phyloP scores from a whole-genome alignment of 495 filamentous ascomycete genomes.

The Rusavskia elegans region DNA sequence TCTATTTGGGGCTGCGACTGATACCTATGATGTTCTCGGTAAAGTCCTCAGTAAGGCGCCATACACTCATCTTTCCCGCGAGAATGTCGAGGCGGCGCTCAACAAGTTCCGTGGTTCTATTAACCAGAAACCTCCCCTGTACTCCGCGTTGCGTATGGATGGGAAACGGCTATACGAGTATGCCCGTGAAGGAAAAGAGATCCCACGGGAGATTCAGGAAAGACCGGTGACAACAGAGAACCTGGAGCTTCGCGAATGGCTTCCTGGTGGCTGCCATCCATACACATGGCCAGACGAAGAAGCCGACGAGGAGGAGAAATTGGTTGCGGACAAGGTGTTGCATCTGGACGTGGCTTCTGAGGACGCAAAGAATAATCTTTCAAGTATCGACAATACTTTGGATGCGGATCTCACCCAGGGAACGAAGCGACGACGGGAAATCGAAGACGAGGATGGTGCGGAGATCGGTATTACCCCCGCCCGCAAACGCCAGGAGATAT shows the following conservation, averaged over 20 bases:
- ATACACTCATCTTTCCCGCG: conserved; percentile 64
- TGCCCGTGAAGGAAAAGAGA: conserved; percentile 69
- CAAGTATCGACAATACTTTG: conserved; percentile 8
- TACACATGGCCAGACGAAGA: conserved; percentile 59
- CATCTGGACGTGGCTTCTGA: conserved; percentile 19
- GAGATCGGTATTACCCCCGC: conserved; percentile 3
- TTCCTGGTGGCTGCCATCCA: conserved; percentile 64
- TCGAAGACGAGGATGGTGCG: conserved; percentile 20
- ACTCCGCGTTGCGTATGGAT: conserved; percentile 78
- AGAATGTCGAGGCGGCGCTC: conserved; percentile 62
- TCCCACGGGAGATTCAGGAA: conserved; percentile 69
- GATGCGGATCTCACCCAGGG: conserved; percentile 7
- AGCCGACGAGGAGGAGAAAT: conserved; percentile 53
- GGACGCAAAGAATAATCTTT: conserved; percentile 11
- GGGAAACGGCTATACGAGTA: conserved; percentile 94
- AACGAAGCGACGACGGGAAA: conserved; percentile 14
- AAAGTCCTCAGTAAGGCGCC: conserved; percentile 58
- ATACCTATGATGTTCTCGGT: conserved; percentile 76
- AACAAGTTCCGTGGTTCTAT: conserved; percentile 66
- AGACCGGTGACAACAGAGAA: conserved; percentile 59
- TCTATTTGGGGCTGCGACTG: conserved; percentile 82
- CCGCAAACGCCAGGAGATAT: conserved; percentile 2
- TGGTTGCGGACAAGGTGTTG: conserved; percentile 53
- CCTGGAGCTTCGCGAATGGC: conserved; percentile 73
- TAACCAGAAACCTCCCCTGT: conserved; percentile 82